Evolutionary conservation across 352 stramenopile species (phyloP), one percentile per base, ranked within the genome.

Genomic region (Globisporangium cederbergense): DNA sequence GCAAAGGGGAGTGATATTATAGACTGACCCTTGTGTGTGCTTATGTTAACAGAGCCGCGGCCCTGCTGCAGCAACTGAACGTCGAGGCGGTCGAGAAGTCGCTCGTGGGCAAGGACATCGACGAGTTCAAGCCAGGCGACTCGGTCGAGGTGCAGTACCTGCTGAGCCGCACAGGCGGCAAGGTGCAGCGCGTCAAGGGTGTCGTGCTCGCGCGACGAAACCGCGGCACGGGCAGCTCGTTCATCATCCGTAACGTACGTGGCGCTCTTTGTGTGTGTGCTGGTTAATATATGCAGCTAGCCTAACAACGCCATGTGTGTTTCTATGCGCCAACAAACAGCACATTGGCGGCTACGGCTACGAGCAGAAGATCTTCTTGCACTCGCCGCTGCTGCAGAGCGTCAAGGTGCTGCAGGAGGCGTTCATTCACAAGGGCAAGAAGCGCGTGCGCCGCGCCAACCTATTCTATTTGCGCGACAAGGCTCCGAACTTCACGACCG

Each of bases 351-450:
- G 85, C 62, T 92, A 89, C 68, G 85, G 85, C 38, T 94, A 91
- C 75, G 85, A 94, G 73, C 85, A 94, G 70, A 94, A 91, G 75
- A 94, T 94, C 59, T 94, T 94, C 64, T 60, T 92, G 73, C 81
- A 97, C 74, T 96, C 83, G 64, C 90, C 90, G 49, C 75, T 97
- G 57, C 73, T 97, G 57, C 77, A 96, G 72, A 90, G 79, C 61
- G 78, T 97, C 67, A 95, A 93, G 74, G 73, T 97, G 62, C 56
- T 97, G 65, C 73, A 96, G 74, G 71, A 94, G 66, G 89, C 87
- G 57, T 97, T 95, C 72, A 94, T 97, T 73, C 86, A 94, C 72
- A 95, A 94, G 74, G 89, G 89, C 71, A 91, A 95, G 81, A 97
- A 97, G 81, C 81, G 88, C 36, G 88, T 97, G 66, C 86, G 89